Base-by-base conservation (phyloP, 192 early-diverging fungal genomes). In the Coemansia sp. region DNA sequence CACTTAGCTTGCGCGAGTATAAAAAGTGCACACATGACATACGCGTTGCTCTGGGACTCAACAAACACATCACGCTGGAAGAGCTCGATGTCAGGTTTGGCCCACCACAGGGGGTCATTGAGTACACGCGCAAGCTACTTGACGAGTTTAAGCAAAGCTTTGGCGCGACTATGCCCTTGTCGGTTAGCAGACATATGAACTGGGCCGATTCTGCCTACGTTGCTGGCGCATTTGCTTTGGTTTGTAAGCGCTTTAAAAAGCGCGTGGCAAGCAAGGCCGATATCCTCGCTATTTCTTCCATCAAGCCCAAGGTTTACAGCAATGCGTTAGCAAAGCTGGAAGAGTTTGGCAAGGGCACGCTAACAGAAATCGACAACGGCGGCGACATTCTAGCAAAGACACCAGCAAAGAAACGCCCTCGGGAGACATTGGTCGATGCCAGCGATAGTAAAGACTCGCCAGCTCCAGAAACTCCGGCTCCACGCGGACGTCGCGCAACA, bases 61-160 rank as follows among this genome's bases (percentile, higher is more conserved):
- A 66, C 68, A 76, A 76, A 55, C 64, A 76, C 59, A 59, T 79
- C 19, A 84, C 76, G 2, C 36, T 84, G 17, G 76, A 84, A 31
- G 77, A 84, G 44, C 65, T 84, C 7, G 72, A 78, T 29, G 82
- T 84, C 4, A 68, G 75, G 74, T 69, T 79, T 21, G 73, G 74
- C 0, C 77, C 76, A 8, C 77, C 77, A 5, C 67, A 53, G 4
- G 74, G 68, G 1, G 51, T 79, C 9, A 63, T 83, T 39, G 69
- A 74, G 12, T 71, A 50, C 15, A 32, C 75, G 31, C 72, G 80
- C 59, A 36, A 21, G 39, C 42, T 75, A 41, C 72, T 77, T 21
- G 68, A 51, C 31, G 80, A 83, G 59, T 83, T 83, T 31, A 68
- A 62, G 39, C n/a, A 15, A 23, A 60, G 27, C 4, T 50, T 83